Conservation (phyloP, 495 filamentous ascomycete genomes). For the Penicillium daleae region DNA sequence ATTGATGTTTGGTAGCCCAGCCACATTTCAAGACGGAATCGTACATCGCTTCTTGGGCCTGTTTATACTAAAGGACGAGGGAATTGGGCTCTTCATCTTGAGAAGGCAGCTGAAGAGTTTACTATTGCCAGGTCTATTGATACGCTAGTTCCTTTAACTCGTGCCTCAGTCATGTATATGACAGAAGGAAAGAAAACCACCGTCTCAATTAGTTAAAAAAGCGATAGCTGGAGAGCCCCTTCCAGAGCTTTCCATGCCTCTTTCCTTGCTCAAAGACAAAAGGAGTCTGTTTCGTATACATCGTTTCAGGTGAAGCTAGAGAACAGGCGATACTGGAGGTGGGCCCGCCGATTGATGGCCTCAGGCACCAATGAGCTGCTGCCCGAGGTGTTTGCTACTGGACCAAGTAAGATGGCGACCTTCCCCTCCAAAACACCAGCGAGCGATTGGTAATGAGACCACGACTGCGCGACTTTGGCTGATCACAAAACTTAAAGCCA, state of each 20-base stretch:
- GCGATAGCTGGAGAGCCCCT: too few relatives aligned
- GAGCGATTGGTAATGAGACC: not conserved
- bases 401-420: not conserved
- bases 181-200: too few relatives aligned
- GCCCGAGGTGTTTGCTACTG: not conserved
- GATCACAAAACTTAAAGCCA: not conserved
- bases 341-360: constrained; percentile 8
- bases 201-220: too few relatives aligned
- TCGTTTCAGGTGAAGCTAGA: not conserved
- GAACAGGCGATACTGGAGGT: constrained; percentile 1
- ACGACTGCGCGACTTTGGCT: not conserved
- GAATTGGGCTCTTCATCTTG: too few relatives aligned
- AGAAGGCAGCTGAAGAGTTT: too few relatives aligned
- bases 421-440: not conserved
- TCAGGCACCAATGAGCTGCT: constrained; percentile 12
- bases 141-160: too few relatives aligned
- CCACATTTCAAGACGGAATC: not conserved
- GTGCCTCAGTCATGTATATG: too few relatives aligned
- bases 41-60: too few relatives aligned
- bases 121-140: too few relatives aligned
- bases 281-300: not conserved
- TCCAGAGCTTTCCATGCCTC: too few relatives aligned
- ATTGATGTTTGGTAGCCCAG: not conserved
- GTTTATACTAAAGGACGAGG: too few relatives aligned
- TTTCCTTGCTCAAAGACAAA: too few relatives aligned